These are phyloP conservation scores for Coemansia reversa DNA, from an alignment of 192 early-diverging fungal genomes.

Conservation along the genomic window DNA sequence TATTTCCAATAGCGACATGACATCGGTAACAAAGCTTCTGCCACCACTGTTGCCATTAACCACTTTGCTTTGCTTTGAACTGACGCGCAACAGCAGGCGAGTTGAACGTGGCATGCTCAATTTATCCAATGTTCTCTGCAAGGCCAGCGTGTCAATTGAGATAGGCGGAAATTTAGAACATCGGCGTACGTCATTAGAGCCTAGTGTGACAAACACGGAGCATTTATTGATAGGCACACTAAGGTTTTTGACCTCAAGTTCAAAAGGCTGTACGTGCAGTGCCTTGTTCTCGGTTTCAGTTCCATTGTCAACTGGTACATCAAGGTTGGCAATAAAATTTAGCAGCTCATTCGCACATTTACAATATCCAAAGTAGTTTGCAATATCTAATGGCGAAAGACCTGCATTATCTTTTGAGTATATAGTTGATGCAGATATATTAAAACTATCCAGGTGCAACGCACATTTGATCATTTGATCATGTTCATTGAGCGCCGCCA, in stretches of 20 bases:
- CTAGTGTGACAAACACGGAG: conserved; percentile 38
- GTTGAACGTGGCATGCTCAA: conserved; percentile 43
- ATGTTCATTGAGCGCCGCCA: conserved; percentile 43
- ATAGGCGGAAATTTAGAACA: conserved; percentile 21
- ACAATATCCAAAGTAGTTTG: conserved; percentile 49
- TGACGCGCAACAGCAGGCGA: conserved; percentile 43
- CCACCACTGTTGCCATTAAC: conserved; percentile 1
- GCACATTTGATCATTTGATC: conserved; percentile 22
- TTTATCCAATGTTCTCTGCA: conserved; percentile 30
- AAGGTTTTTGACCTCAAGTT: not conserved
- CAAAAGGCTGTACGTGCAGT: conserved; percentile 20
- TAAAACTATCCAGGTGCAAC: conserved; percentile 19
- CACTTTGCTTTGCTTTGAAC: conserved; percentile 37
- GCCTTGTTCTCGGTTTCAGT: not conserved
- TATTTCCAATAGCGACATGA: conserved; percentile 21
- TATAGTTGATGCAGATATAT: conserved; percentile 17
- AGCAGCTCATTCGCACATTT: conserved; percentile 38
- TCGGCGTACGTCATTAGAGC: conserved; percentile 40
- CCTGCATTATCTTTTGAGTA: conserved; percentile 25
- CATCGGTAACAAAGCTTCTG: conserved; percentile 28
- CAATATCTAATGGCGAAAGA: conserved; percentile 43
- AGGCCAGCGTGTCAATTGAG: conserved; percentile 23
- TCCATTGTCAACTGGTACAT: conserved; percentile 12
- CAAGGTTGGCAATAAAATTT: conserved; percentile 9
- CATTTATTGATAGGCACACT: conserved; percentile 21